Evolutionary conservation across 148 eudicot species (phyloP).

Genomic region (Amaranthus cruentus): DNA sequence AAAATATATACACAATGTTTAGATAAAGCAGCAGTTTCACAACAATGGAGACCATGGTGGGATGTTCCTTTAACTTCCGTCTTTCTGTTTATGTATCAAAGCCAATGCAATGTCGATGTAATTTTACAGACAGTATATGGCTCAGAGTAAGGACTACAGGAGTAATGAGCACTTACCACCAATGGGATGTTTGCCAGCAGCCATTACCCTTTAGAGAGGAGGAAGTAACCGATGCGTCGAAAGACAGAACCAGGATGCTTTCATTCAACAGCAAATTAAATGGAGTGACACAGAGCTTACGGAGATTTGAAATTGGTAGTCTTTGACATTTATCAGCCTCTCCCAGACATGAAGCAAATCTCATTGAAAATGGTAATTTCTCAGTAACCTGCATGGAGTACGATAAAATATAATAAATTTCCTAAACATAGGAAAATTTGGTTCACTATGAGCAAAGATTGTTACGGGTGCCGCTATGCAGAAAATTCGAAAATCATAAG

Average conservation of each 20-base stretch:
- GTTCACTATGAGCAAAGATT: no score
- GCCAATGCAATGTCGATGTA: neutral
- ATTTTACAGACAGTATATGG: constrained; percentile 47
- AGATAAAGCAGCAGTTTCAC: neutral
- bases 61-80: no score
- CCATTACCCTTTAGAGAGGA: constrained; percentile 60
- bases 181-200: constrained; percentile 87
- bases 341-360: constrained; percentile 48
- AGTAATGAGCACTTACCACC: constrained; percentile 64
- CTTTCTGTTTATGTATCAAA: neutral
- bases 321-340: constrained; percentile 77
- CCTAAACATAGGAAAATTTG: neutral
- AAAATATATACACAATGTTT: no score
- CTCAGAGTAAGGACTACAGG: constrained; percentile 66
- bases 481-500: no score
- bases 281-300: constrained; percentile 42
- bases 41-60: neutral
- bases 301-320: constrained; percentile 55
- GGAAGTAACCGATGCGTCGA: constrained; percentile 57
- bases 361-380: constrained; percentile 51
- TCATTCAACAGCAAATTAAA: constrained; percentile 59
- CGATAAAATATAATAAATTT: neutral
- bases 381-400: constrained; percentile 1
- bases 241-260: constrained; percentile 63
- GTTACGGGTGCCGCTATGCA: no score